Evolutionary conservation across 108 stramenopile species (phyloP), one percentile per base, ranked within the genome.

Genomic region (Aurantiochytrium sp.): DNA sequence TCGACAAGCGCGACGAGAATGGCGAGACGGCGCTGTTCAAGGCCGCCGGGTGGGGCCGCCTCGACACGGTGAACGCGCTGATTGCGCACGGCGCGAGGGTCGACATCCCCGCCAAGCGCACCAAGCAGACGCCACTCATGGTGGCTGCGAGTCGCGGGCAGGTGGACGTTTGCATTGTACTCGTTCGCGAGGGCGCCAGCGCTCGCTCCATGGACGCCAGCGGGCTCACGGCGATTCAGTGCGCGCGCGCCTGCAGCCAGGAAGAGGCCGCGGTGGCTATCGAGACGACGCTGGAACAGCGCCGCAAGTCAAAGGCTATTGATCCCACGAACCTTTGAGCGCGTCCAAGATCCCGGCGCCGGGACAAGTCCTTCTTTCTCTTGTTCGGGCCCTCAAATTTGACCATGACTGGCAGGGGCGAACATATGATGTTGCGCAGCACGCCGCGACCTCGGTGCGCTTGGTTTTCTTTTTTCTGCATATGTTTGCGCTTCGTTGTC

Each of bases 91-190:
- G 73, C 39, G 73, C 73, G 6, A 6, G 73, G 19, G 12, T 81
- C 17, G 73, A 81, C 73, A 48, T 81, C 42, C 45, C 73, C 24
- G 45, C 73, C 0, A 81, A 81, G 73, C 73, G 73, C 12, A 81
- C 39, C 10, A 81, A 81, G 45, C 39, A 27, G 45, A 81, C 73
- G 6, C 73, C 73, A 24, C 73, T 81, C 73, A 81, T 81, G 73
- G 45, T 2, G 10, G 73, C 73, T 2, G 73, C 73, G n/a, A 48
- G 45, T 12, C 39, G 45, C 17, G 73, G 73, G 12, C 73, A 81
- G 27, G 45, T 48, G 6, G 73, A 81, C 6, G 27, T 81, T 48
- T 41, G 42, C 42, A 24, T 48, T 6, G 45, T 81, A 0, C 45
- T 81, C 27, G 73, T 81, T 22, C 39, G 45, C 27, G 73, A 81